These are phyloP conservation scores for Coemansia sp. DNA, from an alignment of 192 early-diverging fungal genomes.

Conservation along the genomic window DNA sequence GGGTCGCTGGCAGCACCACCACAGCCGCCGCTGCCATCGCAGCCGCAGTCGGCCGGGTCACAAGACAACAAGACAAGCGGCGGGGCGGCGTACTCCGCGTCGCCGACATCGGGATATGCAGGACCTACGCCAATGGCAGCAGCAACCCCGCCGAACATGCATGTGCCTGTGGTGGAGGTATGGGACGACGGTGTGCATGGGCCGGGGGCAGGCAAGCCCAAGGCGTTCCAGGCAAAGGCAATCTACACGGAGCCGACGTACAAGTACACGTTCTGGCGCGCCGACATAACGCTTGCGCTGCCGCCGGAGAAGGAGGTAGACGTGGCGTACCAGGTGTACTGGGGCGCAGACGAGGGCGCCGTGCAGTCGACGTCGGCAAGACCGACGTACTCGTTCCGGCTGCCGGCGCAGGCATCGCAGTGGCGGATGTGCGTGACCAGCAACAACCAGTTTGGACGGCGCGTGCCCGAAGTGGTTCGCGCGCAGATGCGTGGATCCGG, in stretches of 20 bases:
- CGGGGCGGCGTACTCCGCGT: too few relatives aligned
- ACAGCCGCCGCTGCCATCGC: not conserved
- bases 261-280: slow-evolving; percentile 55
- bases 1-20: slow-evolving; percentile 4
- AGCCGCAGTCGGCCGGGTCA: too few relatives aligned
- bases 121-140: slow-evolving; percentile 18
- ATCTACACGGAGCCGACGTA: slow-evolving; percentile 52
- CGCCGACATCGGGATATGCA: slow-evolving; percentile 13
- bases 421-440: slow-evolving; percentile 53
- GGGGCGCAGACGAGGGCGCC: slow-evolving; percentile 43
- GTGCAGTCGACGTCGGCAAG: slow-evolving; percentile 43
- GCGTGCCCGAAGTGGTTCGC: slow-evolving; percentile 33
- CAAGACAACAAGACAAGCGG: too few relatives aligned
- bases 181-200: slow-evolving; percentile 54
- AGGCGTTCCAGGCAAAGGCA: slow-evolving; percentile 33
- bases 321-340: slow-evolving; percentile 45
- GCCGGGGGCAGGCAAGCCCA: slow-evolving; percentile 51
- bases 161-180: slow-evolving; percentile 37
- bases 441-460: slow-evolving; percentile 39
- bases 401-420: slow-evolving; percentile 49
- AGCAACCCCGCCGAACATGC: slow-evolving; percentile 17
- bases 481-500: slow-evolving; percentile 37
- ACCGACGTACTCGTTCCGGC: slow-evolving; percentile 40
- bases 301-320: slow-evolving; percentile 42
- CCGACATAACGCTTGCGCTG: slow-evolving; percentile 34